These are phyloP conservation scores for Closterium sp. DNA, from an alignment of 139 green algal genomes.

Conservation along the genomic window DNA sequence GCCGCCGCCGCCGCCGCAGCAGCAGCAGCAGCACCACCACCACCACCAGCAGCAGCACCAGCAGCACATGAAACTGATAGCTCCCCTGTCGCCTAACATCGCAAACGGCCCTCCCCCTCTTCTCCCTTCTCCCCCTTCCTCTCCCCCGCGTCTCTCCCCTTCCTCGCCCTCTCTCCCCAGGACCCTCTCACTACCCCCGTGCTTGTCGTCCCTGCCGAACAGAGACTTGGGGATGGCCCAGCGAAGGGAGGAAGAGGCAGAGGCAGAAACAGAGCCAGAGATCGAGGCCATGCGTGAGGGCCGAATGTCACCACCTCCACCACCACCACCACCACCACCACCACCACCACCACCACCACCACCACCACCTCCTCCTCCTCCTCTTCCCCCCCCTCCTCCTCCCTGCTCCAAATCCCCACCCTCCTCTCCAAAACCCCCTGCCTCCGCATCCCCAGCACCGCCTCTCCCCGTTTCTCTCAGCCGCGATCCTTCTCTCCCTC, in stretches of 20 bases:
- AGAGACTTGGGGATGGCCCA: background rate
- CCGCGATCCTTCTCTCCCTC: background rate
- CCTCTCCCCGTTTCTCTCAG: background rate
- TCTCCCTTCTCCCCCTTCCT: background rate
- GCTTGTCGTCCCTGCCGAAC: background rate
- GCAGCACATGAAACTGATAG: background rate
- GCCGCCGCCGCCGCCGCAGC: background rate
- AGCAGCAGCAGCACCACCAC: background rate
- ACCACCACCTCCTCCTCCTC: too few species aligned
- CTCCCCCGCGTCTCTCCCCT: too few species aligned
- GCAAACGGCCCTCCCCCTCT: too few species aligned
- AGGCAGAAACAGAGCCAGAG: too few species aligned
- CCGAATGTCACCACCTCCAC: too few species aligned
- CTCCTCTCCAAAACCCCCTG: background rate
- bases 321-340: too few species aligned
- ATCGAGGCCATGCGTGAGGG: too few species aligned
- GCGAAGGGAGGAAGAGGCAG: background rate
- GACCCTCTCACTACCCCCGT: background rate
- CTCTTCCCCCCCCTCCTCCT: background rate
- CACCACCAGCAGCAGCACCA: background rate
- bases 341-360: too few species aligned
- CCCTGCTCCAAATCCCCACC: background rate
- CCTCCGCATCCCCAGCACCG: background rate
- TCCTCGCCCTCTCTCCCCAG: background rate
- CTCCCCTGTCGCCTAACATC: background rate